phyloP scores from a whole-genome alignment of 306 rosid genomes.

The Quercus berberidifolia region DNA sequence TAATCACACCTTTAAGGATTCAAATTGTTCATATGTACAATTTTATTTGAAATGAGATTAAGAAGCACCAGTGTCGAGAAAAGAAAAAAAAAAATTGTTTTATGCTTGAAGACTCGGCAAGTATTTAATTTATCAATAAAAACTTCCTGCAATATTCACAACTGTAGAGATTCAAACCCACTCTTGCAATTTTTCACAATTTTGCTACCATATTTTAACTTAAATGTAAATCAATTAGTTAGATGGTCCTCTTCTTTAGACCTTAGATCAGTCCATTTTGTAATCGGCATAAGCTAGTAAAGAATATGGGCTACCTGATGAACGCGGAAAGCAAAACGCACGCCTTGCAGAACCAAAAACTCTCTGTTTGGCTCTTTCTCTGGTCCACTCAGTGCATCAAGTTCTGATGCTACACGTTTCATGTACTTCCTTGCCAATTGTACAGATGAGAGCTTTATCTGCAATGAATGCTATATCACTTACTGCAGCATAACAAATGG shows the following conservation, averaged over 20 bases:
- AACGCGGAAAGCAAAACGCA: constrained; percentile 88
- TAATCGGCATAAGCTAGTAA: neutral
- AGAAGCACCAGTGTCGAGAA: neutral
- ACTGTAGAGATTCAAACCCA: neutral
- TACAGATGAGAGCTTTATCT: constrained; percentile 94
- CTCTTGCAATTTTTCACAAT: neutral
- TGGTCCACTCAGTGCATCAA: constrained; percentile 68
- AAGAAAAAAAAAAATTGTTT: neutral
- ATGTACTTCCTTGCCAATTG: constrained; percentile 87
- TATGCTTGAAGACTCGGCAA: no score
- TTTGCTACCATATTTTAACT: neutral
- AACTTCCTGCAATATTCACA: no score
- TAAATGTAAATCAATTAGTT: neutral
- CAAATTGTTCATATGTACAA: neutral
- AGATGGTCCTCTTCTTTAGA: neutral
- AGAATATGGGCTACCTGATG: constrained; percentile 64
- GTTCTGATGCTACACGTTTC: constrained; percentile 88
- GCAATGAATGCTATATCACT: constrained; percentile 18
- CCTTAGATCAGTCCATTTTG: neutral
- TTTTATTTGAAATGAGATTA: no score
- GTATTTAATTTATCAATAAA: no score
- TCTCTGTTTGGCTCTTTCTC: constrained; percentile 89
- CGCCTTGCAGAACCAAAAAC: constrained; percentile 82
- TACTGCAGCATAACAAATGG: constrained; percentile 5
- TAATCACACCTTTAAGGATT: neutral